Base-by-base conservation (phyloP, 2,329 filamentous ascomycete species). In the Ustulina deusta region DNA sequence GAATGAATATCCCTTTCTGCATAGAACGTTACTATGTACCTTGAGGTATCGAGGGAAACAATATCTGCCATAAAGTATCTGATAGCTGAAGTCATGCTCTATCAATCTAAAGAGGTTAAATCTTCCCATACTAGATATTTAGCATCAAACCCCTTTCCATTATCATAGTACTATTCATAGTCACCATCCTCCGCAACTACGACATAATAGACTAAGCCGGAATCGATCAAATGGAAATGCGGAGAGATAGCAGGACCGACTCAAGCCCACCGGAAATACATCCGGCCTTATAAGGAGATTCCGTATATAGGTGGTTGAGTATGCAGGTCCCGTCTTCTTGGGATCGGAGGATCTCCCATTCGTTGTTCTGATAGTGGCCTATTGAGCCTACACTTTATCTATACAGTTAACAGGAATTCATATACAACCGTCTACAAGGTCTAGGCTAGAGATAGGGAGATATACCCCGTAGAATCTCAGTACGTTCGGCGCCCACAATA, bases 371-470 rank as follows among this genome's bases (percentile, higher is more conserved):
- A 52, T 61, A 29, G 15, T 54, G 25, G 11, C 22, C 15, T 48
- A 51, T 48, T 46, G 32, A 46, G 27, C 27, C 22, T 61, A 60
- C 36, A 32, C 44, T 51, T 48, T 38, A 25, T 44, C 40, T 46
- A 40, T 20, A 27, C 22, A 54, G 7, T 42, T 32, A 63, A 22
- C 22, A 59, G 32, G 17, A 56, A 11, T 17, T 61, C 22, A 49
- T 48, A 46, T 63, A 27, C 29, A 32, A 10, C 27, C 36, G 29
- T 9, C 7, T 22, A 54, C 15, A 22, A n/a, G n/a, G 22, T 32
- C 27, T 1, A 38, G 7, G n/a, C 27, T n/a, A 20, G 20, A 17
- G 25, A 54, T 52, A 36, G 7, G 27, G 20, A 46, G 15, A 25
- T 6, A 46, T n/a, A 11, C n/a, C 36, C 13, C 40, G 55, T 55